phyloP scores from a whole-genome alignment of 1,139 yeast genomes.

The Geotrichum carabidarum region DNA sequence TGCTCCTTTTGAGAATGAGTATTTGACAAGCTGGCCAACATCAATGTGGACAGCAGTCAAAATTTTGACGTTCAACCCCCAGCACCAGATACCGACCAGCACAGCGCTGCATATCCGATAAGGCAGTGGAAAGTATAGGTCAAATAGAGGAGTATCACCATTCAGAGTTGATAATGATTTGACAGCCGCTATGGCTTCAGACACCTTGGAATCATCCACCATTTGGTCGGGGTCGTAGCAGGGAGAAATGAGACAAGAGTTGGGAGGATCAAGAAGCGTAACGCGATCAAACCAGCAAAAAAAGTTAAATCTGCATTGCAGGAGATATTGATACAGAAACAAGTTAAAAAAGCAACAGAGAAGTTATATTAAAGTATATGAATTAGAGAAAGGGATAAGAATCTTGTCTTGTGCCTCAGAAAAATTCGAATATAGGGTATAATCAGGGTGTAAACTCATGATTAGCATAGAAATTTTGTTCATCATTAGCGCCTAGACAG shows the following conservation, averaged over 20 bases:
- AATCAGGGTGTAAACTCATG: conserved; percentile 1
- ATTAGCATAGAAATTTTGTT: conserved; percentile 9
- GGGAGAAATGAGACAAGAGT: neutral
- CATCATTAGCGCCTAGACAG: conserved; percentile 8
- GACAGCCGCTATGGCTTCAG: neutral
- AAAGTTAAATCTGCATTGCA: no score
- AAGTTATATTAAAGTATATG: neutral
- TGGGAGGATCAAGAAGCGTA: no score
- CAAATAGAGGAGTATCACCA: conserved; percentile 31
- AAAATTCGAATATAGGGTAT: neutral
- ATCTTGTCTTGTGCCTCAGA: neutral
- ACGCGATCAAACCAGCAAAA: no score
- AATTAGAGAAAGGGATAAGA: neutral
- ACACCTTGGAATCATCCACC: neutral
- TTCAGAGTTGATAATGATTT: neutral
- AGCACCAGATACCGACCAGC: conserved; percentile 47
- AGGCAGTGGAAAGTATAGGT: conserved; percentile 45
- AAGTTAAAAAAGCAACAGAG: no score
- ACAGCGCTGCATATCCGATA: conserved; percentile 45
- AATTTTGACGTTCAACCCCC: conserved; percentile 44
- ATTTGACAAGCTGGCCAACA: conserved; percentile 39
- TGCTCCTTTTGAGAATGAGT: conserved; percentile 20
- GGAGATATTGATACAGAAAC: no score
- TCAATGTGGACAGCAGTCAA: conserved; percentile 41
- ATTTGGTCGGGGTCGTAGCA: neutral